phyloP scores from a whole-genome alignment of 169 alveolate species.

The Cryptosporidium sp. region DNA sequence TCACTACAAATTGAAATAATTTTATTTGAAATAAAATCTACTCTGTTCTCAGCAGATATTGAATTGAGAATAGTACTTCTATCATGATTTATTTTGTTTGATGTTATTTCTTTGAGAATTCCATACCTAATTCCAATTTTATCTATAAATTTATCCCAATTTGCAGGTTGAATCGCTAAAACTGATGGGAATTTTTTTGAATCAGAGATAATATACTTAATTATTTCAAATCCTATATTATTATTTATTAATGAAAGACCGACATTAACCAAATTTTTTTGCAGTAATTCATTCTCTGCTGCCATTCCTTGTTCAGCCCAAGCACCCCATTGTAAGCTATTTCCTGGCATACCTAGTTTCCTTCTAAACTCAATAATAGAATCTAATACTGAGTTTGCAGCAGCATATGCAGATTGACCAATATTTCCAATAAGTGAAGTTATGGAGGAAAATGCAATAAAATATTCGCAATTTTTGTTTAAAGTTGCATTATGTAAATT shows the following conservation, averaged over 20 bases:
- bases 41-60: constrained; percentile 41
- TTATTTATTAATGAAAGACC: constrained; percentile 41
- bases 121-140: constrained; percentile 25
- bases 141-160: constrained; percentile 38
- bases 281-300: constrained; percentile 20
- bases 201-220: constrained; percentile 18
- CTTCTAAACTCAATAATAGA: constrained; percentile 53
- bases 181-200: constrained; percentile 16
- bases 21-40: constrained; percentile 27
- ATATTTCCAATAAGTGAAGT: constrained; percentile 53
- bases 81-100: neutral
- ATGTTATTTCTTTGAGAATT: constrained; percentile 3
- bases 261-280: constrained; percentile 5
- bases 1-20: constrained; percentile 18
- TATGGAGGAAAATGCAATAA: constrained; percentile 70
- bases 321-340: constrained; percentile 76
- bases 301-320: constrained; percentile 78
- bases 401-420: constrained; percentile 73
- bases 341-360: constrained; percentile 38
- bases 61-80: constrained; percentile 16
- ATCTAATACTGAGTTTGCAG: constrained; percentile 65
- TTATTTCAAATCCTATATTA: constrained; percentile 26
- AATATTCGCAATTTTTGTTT: constrained; percentile 44
- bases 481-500: constrained; percentile 53
- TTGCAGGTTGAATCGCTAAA: constrained; percentile 54